These are phyloP conservation scores for Rhodotorula sp. DNA, from an alignment of 1,284 basidiomycete species.

Conservation along the genomic window DNA sequence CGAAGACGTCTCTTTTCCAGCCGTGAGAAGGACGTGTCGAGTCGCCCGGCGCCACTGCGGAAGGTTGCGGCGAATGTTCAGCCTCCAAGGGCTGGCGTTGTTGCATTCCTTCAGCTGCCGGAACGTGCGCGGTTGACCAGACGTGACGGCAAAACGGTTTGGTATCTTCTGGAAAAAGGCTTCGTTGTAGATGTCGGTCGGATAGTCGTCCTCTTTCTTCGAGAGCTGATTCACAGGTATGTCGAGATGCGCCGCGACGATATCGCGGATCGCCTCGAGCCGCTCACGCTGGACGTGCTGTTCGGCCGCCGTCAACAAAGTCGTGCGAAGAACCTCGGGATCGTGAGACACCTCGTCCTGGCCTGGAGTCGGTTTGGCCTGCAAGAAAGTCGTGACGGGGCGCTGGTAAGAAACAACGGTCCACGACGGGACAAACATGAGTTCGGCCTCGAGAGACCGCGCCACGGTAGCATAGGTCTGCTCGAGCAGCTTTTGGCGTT, in stretches of 20 bases:
- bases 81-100: not conserved
- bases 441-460: no score
- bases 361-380: not conserved
- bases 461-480: no score
- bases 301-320: not conserved
- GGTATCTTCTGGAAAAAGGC: not conserved
- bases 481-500: no score
- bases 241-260: not conserved
- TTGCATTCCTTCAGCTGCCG: no score
- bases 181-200: not conserved
- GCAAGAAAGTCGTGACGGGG: no score
- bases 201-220: not conserved
- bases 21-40: not conserved
- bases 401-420: no score
- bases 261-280: not conserved
- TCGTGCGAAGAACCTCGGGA: not conserved
- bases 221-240: not conserved
- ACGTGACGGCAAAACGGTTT: not conserved
- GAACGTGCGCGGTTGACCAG: not conserved
- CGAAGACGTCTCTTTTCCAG: not conserved
- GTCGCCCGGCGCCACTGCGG: not conserved
- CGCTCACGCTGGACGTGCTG: not conserved
- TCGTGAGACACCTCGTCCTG: not conserved
- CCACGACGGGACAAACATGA: no score
- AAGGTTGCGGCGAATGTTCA: not conserved